These are phyloP conservation scores for Schizochytrium sp. DNA, from an alignment of 108 stramenopile species.

Conservation along the genomic window DNA sequence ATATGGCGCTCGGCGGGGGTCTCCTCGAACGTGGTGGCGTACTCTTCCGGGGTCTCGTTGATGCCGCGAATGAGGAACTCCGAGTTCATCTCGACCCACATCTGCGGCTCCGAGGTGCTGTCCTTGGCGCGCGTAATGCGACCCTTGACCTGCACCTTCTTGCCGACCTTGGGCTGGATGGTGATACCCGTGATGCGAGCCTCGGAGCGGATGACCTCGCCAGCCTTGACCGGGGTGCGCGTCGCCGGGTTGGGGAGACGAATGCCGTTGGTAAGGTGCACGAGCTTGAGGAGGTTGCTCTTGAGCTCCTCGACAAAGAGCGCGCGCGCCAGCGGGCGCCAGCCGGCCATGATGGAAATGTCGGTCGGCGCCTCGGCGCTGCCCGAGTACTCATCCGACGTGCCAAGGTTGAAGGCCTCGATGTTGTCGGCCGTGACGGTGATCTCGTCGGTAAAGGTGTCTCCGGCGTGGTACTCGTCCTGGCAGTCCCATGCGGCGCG, in stretches of 20 bases:
- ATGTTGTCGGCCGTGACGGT: not conserved
- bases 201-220: not conserved
- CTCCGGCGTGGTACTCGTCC: not conserved
- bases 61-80: not conserved
- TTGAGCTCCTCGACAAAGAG: not conserved
- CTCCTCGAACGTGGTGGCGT: not conserved
- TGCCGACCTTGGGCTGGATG: not conserved
- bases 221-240: not conserved
- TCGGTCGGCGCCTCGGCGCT: not conserved
- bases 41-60: not conserved
- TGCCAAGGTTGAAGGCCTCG: not conserved
- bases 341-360: not conserved
- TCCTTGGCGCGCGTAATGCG: not conserved
- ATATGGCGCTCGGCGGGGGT: not conserved
- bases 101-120: not conserved
- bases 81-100: not conserved
- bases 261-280: not conserved
- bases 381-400: not conserved
- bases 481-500: constrained; percentile 11
- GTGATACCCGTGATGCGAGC: not conserved
- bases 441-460: not conserved
- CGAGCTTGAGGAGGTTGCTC: constrained; percentile 10
- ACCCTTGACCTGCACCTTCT: not conserved
- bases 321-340: not conserved
- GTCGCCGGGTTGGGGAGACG: not conserved